Percentiles rank a stretch among this genome's conserved stretches.
phyloP scores from a whole-genome alignment of 2,329 filamentous ascomycete species.

The Penicillium sp. region DNA sequence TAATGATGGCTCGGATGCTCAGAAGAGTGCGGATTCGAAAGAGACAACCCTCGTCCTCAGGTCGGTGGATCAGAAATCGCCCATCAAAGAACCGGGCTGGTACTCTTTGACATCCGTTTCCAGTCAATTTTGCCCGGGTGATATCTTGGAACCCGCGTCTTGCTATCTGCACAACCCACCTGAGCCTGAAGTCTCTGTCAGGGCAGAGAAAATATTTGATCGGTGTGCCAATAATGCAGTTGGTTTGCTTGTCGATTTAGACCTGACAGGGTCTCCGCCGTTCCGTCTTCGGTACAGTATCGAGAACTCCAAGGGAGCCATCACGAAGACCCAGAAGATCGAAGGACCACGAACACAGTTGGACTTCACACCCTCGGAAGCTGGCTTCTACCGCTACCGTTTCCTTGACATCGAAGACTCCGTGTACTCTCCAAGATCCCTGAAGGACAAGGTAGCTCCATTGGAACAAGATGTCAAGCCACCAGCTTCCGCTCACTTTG shows the following conservation, averaged over 20 bases:
- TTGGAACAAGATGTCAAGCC: slow-evolving; percentile 92
- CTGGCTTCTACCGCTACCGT: slow-evolving; percentile 82
- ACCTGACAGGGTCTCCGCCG: slow-evolving; percentile 87
- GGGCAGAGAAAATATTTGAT: slow-evolving; percentile 80
- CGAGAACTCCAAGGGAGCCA: slow-evolving; percentile 58
- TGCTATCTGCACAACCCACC: slow-evolving; percentile 89
- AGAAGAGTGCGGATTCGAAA: slow-evolving; percentile 57
- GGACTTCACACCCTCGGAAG: slow-evolving; percentile 75
- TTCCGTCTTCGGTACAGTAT: slow-evolving; percentile 81
- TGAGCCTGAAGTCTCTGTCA: slow-evolving; percentile 74
- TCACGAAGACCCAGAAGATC: slow-evolving; percentile 57
- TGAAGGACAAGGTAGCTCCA: slow-evolving; percentile 62
- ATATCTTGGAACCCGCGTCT: slow-evolving; percentile 90
- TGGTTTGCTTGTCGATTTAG: slow-evolving; percentile 81
- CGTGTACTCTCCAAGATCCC: slow-evolving; percentile 69
- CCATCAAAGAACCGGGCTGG: slow-evolving; percentile 74
- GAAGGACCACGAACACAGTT: slow-evolving; percentile 77
- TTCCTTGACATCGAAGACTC: slow-evolving; percentile 79
- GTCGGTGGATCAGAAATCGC: slow-evolving; percentile 62
- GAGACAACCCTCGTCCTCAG: slow-evolving; percentile 54
- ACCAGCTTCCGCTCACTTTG: slow-evolving; percentile 73
- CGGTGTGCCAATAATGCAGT: slow-evolving; percentile 94
- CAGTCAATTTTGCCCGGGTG: slow-evolving; percentile 79
- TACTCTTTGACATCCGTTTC: slow-evolving; percentile 81
- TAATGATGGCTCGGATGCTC: slow-evolving; percentile 71